These are phyloP conservation scores for Hypoxylon sp. DNA, from an alignment of 2,329 filamentous ascomycete species.

Conservation along the genomic window DNA sequence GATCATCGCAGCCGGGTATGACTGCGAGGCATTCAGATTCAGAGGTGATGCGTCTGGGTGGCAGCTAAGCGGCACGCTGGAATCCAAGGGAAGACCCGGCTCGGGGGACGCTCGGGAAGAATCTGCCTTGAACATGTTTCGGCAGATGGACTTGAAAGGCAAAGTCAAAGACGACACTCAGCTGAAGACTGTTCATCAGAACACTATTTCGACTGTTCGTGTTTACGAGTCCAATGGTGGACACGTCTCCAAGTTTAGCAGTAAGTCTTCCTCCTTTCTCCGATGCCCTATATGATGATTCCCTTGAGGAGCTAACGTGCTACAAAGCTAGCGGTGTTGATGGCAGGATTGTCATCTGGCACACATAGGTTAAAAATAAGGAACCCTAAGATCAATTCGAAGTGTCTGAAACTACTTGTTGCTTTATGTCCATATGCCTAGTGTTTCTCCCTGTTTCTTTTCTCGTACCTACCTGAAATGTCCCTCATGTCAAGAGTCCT, in stretches of 20 bases:
- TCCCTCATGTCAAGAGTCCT: conserved; percentile 4
- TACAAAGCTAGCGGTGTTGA: conserved; percentile 82
- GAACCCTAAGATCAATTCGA: conserved; percentile 25
- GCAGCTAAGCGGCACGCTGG: conserved; percentile 85
- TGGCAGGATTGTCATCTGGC: conserved; percentile 86
- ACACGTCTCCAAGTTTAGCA: conserved; percentile 84
- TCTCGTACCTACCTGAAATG: conserved; percentile 30
- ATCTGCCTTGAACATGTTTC: conserved; percentile 97
- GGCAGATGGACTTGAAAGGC: conserved; percentile 98
- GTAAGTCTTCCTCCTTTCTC: conserved; percentile 67
- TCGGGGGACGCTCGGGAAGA: conserved; percentile 81
- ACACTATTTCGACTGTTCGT: conserved; percentile 90
- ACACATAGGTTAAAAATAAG: conserved; percentile 62
- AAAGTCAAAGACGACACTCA: conserved; percentile 93
- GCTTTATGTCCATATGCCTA: conserved; percentile 18
- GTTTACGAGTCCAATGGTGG: conserved; percentile 77
- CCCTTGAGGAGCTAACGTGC: conserved; percentile 50
- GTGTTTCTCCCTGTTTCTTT: conserved; percentile 32
- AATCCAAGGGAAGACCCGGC: conserved; percentile 77
- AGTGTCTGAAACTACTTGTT: conserved; percentile 24
- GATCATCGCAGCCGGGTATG: conserved; percentile 95
- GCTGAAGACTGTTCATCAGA: conserved; percentile 95
- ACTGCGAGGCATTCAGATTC: conserved; percentile 91
- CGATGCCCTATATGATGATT: conserved; percentile 39
- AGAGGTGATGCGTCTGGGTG: conserved; percentile 83